Evolutionary conservation across 345 rosid genomes (phyloP).

Genomic region (Psidium friedrichsthalianum): DNA sequence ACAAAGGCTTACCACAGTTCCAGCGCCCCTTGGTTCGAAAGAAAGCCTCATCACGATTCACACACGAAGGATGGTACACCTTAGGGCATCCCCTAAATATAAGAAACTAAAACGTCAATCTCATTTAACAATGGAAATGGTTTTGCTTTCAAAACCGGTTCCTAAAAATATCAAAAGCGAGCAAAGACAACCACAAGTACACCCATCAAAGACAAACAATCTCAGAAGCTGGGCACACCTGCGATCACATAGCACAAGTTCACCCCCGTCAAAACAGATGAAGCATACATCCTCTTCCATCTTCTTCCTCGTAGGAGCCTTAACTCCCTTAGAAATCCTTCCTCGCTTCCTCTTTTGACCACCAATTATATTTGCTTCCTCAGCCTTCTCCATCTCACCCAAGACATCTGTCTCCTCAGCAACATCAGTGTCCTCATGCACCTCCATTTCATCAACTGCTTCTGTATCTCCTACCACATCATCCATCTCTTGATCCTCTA

Average conservation of each 20-base stretch:
- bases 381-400: constrained; percentile 25
- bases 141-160: background rate
- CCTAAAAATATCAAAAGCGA: background rate
- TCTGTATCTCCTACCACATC: constrained; percentile 2
- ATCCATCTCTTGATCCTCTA: constrained; percentile 1
- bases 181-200: background rate
- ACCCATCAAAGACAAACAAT: background rate
- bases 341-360: constrained; percentile 74
- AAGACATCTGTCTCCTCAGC: constrained; percentile 11
- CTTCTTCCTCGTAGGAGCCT: constrained; percentile 49
- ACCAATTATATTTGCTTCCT: constrained; percentile 24
- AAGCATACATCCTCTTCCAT: constrained; percentile 96
- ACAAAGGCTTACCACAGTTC: constrained; percentile 66
- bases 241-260: constrained; percentile 94
- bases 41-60: constrained; percentile 83
- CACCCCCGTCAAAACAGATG: constrained; percentile 96
- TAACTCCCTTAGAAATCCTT: constrained; percentile 33
- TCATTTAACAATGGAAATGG: background rate
- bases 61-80: constrained; percentile 93
- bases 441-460: constrained; percentile 11
- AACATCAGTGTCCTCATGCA: constrained; percentile 17
- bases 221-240: constrained; percentile 34
- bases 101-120: background rate
- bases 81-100: constrained; percentile 89
- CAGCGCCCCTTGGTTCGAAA: constrained; percentile 80